These are phyloP conservation scores for Rhamnella rubrinervis DNA, from an alignment of 331 rosid genomes.

Conservation along the genomic window DNA sequence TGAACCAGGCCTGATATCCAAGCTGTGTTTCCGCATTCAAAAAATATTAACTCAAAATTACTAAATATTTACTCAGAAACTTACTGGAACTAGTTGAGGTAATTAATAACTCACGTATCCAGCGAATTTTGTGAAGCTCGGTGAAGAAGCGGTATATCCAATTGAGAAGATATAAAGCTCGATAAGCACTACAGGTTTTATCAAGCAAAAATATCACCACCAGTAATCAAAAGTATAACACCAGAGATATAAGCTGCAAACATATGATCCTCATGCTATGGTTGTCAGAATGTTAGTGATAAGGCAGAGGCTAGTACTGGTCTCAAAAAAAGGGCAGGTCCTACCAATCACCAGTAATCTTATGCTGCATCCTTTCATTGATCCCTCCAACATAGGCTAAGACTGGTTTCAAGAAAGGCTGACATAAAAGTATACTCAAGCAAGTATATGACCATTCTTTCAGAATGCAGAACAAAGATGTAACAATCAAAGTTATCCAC, in stretches of 20 bases:
- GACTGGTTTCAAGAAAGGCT: too few species aligned
- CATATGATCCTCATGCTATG: too few species aligned
- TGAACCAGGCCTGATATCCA: slow-evolving; percentile 47
- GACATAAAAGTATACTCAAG: too few species aligned
- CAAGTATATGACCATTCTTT: too few species aligned
- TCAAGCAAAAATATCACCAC: slow-evolving; percentile 4
- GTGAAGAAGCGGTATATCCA: slow-evolving; percentile 39
- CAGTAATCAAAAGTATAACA: not conserved
- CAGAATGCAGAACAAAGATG: too few species aligned
- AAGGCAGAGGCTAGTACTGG: too few species aligned
- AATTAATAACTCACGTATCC: slow-evolving; percentile 30
- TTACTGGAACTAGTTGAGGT: not conserved
- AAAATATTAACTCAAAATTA: slow-evolving; percentile 1
- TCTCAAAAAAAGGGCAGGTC: too few species aligned
- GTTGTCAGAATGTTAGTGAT: too few species aligned
- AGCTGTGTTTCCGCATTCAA: slow-evolving; percentile 27
- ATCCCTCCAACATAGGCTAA: too few species aligned
- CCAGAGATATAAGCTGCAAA: not conserved
- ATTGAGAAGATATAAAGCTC: slow-evolving; percentile 32
- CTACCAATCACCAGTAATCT: too few species aligned
- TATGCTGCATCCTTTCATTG: too few species aligned
- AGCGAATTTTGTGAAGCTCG: slow-evolving; percentile 27
- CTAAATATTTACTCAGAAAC: not conserved
- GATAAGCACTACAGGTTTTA: slow-evolving; percentile 26
- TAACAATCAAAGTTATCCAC: too few species aligned